Evolutionary conservation across 129 eudicot genomes (phyloP), one percentile per base, ranked within the genome.

Genomic region (Chrysanthemum seticuspe): DNA sequence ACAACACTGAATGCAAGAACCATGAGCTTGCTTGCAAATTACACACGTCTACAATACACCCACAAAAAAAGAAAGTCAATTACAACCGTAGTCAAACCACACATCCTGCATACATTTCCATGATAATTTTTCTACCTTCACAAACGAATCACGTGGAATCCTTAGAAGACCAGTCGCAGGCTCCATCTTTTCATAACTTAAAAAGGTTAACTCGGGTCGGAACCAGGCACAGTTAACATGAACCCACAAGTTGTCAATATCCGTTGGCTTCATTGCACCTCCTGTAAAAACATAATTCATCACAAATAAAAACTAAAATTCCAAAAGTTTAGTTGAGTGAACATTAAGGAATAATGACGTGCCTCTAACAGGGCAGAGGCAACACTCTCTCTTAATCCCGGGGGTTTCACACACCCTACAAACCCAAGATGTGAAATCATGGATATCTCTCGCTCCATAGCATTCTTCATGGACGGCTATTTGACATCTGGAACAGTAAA

Each of bases 381-480:
- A 95, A 81, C 99, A 95, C 47, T 95, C 86, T 80, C 88, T 78
- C 80, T 86, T 76, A 66, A 83, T 61, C 60, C 82, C 85, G 31
- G 97, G 97, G 16, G 85, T 88, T 80, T 95, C 99, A 88, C 99
- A 91, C 49, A 88, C 94, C 81, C 99, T 81, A 77, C 99, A 95
- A 77, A 95, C 97, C 99, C 99, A 95, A 8, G 90, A 88, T 77
- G 99, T 84, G 68, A 95, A 87, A 82, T 95, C 97, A 59, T 88
- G 81, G 73, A 78, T 70, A 67, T 81, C 68, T 47, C 85, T 82
- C 34, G 76, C 94, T 72, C 99, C 99, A 70, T 95, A 91, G 82
- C 99, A 95, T 87, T 95, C 99, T 85, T 95, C 91, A 79, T 91
- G 99, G 25, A 95, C 94, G 1, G 95, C 99, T 74, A 95, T 95